Conservation (phyloP, 768 basidiomycete species). For the Mycena polygramma region DNA sequence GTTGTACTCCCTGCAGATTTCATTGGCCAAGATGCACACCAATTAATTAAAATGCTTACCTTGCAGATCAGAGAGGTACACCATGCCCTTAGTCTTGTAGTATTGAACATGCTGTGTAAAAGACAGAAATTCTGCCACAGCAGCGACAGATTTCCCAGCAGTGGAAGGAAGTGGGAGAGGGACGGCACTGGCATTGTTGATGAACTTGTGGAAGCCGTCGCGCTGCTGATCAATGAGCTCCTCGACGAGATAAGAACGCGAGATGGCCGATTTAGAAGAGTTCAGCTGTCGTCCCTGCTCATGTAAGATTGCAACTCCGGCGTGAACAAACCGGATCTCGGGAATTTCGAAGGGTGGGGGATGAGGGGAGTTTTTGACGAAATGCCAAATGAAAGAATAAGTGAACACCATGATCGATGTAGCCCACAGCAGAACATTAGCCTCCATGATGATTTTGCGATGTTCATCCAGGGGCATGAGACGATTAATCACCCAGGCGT, state of each 20-base stretch:
- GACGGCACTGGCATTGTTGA: conserved; percentile 3
- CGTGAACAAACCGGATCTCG: conserved; percentile 15
- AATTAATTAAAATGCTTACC: not conserved
- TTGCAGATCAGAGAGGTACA: conserved; percentile 16
- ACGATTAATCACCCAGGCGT: not conserved
- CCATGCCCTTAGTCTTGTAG: not conserved
- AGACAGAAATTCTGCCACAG: not conserved
- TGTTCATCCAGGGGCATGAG: conserved; percentile 2
- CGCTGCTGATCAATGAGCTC: conserved; percentile 6
- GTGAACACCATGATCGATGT: conserved; percentile 7
- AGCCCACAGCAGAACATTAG: conserved; percentile 18
- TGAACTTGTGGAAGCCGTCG: conserved; percentile 18
- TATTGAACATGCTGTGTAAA: conserved; percentile 16
- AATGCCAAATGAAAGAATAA: conserved; percentile 11
- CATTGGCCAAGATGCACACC: too few species aligned
- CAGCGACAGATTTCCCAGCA: not conserved
- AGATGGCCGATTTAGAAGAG: not conserved
- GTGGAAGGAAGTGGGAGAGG: not conserved
- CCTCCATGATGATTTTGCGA: conserved; percentile 17
- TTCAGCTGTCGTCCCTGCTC: not conserved
- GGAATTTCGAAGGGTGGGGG: conserved; percentile 4
- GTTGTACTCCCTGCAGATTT: not conserved
- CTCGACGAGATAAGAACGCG: conserved; percentile 3
- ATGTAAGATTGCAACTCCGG: not conserved
- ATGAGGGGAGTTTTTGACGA: not conserved